Evolutionary conservation across 306 rosid species (phyloP).

Genomic region (Dalbergia cochinchinensis): DNA sequence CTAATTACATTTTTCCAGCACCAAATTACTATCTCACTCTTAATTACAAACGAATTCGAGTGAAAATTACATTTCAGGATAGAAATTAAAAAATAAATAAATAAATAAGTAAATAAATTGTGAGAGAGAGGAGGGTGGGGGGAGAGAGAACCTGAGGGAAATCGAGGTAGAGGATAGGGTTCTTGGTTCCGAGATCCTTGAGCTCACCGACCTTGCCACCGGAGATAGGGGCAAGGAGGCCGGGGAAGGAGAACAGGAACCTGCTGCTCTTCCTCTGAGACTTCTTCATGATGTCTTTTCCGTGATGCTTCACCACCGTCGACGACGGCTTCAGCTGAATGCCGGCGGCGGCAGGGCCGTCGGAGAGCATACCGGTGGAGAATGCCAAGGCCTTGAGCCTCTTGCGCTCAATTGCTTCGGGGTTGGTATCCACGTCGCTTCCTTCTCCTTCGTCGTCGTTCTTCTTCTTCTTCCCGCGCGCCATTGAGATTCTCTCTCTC

Average conservation of each 20-base stretch:
- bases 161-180: conserved; percentile 85
- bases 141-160: conserved; percentile 71
- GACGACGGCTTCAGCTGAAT: conserved; percentile 68
- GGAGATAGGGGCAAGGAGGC: conserved; percentile 71
- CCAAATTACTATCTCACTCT: background rate
- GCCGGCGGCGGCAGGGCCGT: conserved; percentile 50
- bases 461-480: conserved; percentile 50
- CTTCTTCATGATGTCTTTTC: conserved; percentile 84
- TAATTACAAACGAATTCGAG: background rate
- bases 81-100: background rate
- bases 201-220: conserved; percentile 97
- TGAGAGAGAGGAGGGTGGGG: background rate
- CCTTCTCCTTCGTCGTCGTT: background rate
- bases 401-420: conserved; percentile 62
- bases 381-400: conserved; percentile 81
- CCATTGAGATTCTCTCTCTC: conserved; percentile 35
- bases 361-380: conserved; percentile 63
- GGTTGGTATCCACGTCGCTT: conserved; percentile 34
- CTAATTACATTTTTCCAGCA: background rate
- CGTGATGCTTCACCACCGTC: conserved; percentile 75
- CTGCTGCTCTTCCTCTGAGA: conserved; percentile 84
- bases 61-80: background rate
- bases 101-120: background rate
- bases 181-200: conserved; percentile 82
- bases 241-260: conserved; percentile 88